Evolutionary conservation across 2,329 filamentous ascomycete species (phyloP), one percentile per base, ranked within the genome.

Genomic region (Coniella lustricola): DNA sequence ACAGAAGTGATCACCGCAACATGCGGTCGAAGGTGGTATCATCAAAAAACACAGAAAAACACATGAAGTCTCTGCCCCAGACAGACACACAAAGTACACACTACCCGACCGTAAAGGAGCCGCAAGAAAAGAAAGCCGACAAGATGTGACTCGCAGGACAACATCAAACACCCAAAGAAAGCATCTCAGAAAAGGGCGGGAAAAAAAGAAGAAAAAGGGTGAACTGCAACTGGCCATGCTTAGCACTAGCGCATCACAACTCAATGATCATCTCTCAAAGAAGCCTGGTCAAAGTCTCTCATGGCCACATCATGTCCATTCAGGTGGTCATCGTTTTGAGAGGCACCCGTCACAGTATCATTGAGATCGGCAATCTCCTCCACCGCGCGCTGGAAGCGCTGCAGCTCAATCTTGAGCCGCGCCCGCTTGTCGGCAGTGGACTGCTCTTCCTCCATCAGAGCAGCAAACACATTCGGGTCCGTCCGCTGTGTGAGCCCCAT

Each of bases 401-500:
- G 55, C 46, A 59, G 59, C 38, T 66, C 62, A 4, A 55, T 57
- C 49, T 63, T 64, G 9, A 68, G 56, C 13, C 58, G 56, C 2
- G 59, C 49, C 0, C 67, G 60, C 14, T 59, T 51, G 2, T 49
- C 56, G 0, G 63, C 62, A 1, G 62, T 68, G 1, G 49, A 56
- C 5, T 54, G 46, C 34, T 68, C 66, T 41, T 69, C 67, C 36
- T 64, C 65, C 67, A 69, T 69, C 1, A 69, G 55, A 8, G 57
- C 56, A 3, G 53, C 46, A 38, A 66, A 69, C 0, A 58, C 50
- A 9, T 56, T 47, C 9, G 49, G 45, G 2, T 64, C 59, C 17
- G 29, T 40, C 7, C 25, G 36, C 36, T 40, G 44, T 5, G 62
- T 54, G 8, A 76, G 55, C 0, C 70, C 72, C 0, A 78, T 64